phyloP scores from a whole-genome alignment of 2,329 filamentous ascomycete species.

The Aspergillus novofumigatus region DNA sequence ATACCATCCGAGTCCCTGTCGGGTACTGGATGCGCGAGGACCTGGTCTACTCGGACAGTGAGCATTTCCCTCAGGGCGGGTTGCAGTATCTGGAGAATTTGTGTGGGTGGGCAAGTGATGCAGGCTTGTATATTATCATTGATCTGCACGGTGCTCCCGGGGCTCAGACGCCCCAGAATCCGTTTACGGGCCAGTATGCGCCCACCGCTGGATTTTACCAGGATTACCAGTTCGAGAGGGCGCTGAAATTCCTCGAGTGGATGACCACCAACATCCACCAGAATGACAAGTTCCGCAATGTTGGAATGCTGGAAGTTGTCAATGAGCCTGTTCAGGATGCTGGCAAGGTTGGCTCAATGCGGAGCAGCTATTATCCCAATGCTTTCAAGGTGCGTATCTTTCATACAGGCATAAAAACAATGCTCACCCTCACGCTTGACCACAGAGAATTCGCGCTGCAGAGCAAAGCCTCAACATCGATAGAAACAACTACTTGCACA shows the following conservation, averaged over 20 bases:
- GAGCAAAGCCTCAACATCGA: slow-evolving; percentile 46
- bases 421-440: not conserved
- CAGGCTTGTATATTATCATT: slow-evolving; percentile 52
- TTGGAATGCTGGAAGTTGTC: slow-evolving; percentile 57
- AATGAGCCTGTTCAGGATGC: slow-evolving; percentile 53
- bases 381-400: slow-evolving; percentile 35
- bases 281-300: slow-evolving; percentile 48
- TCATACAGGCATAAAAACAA: not conserved
- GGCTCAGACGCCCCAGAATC: slow-evolving; percentile 44
- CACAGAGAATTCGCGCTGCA: slow-evolving; percentile 44
- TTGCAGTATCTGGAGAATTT: slow-evolving; percentile 46
- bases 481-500: slow-evolving; percentile 46
- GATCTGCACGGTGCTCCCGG: slow-evolving; percentile 52
- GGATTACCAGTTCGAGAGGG: slow-evolving; percentile 54
- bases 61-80: slow-evolving; percentile 50
- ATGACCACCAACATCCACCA: slow-evolving; percentile 51
- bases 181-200: slow-evolving; percentile 47
- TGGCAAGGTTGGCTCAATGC: slow-evolving; percentile 32
- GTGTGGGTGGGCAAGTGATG: slow-evolving; percentile 47
- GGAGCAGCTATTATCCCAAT: slow-evolving; percentile 46
- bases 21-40: slow-evolving; percentile 55
- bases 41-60: slow-evolving; percentile 44
- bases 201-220: slow-evolving; percentile 51
- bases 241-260: slow-evolving; percentile 53
- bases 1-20: slow-evolving; percentile 52